Percentiles rank a stretch among this genome's conserved stretches.
phyloP scores from a whole-genome alignment of 805 yeast genomes.

The Candida ortonii region DNA sequence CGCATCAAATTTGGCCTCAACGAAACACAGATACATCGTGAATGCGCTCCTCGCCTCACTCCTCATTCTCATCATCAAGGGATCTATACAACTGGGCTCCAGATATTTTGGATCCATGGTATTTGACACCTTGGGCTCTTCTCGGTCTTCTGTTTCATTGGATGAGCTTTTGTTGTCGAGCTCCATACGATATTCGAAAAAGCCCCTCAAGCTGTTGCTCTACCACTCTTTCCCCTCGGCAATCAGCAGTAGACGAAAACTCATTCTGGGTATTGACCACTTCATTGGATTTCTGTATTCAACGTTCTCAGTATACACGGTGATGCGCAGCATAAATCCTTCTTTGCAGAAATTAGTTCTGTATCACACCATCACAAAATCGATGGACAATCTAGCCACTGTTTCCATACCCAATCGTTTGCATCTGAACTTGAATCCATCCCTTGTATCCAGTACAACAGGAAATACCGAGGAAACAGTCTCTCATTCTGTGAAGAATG shows the following conservation, averaged over 20 bases:
- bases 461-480: conserved; percentile 1
- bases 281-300: conserved; percentile 29
- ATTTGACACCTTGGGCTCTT: conserved; percentile 1
- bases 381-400: conserved; percentile 19
- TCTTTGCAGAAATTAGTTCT: conserved; percentile 19
- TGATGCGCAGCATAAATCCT: conserved; percentile 30
- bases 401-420: conserved; percentile 17
- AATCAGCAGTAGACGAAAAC: conserved; percentile 12
- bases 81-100: conserved; percentile 2
- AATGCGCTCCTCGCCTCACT: conserved; percentile 30
- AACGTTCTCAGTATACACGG: conserved; percentile 29
- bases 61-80: conserved; percentile 14
- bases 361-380: conserved; percentile 14
- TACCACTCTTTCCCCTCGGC: conserved; percentile 22
- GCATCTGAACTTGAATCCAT: conserved; percentile 4
- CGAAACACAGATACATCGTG: conserved; percentile 24
- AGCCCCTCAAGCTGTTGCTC: conserved; percentile 21
- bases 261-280: conserved; percentile 27
- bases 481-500: conserved; percentile 7
- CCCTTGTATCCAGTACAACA: neutral
- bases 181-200: conserved; percentile 19
- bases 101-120: conserved; percentile 3
- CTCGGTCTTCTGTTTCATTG: conserved; percentile 2
- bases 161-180: conserved; percentile 15
- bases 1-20: conserved; percentile 34